A percentile compares a stretch with the other conserved stretches of the same genome.
phyloP scores from a whole-genome alignment of 1,284 basidiomycete species.

The Sphagnurus paluster region DNA sequence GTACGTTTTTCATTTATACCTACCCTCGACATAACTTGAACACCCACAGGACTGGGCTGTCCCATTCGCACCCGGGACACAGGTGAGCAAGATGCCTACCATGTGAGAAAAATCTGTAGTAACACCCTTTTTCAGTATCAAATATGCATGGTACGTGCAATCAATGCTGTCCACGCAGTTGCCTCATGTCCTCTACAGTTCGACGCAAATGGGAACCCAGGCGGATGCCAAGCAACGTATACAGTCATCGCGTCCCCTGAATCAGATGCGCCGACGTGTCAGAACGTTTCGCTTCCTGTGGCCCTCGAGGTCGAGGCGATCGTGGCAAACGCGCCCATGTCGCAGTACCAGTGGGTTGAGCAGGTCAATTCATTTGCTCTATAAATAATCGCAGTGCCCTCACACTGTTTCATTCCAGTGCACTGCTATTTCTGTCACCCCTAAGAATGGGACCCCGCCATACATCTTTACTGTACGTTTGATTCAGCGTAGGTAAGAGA shows the following conservation, averaged over 20 bases:
- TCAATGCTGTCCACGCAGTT: neutral
- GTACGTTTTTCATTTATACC: conserved; percentile 32
- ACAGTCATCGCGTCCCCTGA: conserved; percentile 47
- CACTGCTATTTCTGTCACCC: conserved; percentile 51
- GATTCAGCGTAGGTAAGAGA: neutral
- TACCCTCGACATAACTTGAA: neutral
- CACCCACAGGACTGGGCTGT: conserved; percentile 51
- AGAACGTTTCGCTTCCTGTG: conserved; percentile 48
- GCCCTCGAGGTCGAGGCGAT: conserved; percentile 44
- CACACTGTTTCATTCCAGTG: conserved; percentile 36
- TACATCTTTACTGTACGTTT: conserved; percentile 52
- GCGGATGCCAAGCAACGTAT: conserved; percentile 59
- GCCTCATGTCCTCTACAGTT: conserved; percentile 34
- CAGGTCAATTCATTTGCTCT: conserved; percentile 34
- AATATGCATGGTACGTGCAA: conserved; percentile 58
- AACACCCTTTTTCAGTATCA: conserved; percentile 58
- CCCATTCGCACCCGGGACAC: conserved; percentile 57
- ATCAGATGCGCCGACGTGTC: conserved; percentile 38
- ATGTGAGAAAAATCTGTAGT: too few relatives aligned
- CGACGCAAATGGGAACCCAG: conserved; percentile 52
- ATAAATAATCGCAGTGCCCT: neutral
- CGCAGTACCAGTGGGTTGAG: conserved; percentile 58
- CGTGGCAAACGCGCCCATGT: conserved; percentile 49
- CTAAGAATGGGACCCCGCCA: conserved; percentile 58
- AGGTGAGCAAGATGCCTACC: conserved; percentile 30